phyloP scores from a whole-genome alignment of 2,329 filamentous ascomycete species.

The Nothomitra cinnamomea region DNA sequence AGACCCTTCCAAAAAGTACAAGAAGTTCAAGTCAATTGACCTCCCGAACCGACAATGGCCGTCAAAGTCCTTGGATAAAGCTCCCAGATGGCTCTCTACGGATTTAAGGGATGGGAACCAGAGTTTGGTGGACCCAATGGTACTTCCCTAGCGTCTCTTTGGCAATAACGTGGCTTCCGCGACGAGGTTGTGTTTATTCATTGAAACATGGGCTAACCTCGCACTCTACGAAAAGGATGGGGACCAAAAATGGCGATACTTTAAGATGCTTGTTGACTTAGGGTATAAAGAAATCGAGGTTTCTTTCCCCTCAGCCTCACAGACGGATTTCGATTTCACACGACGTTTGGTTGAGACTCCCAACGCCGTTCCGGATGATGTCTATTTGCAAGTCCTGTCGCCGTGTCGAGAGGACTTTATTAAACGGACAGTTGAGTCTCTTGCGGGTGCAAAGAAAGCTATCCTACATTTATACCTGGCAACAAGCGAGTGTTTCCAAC shows the following conservation, averaged over 20 bases:
- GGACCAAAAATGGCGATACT: slow-evolving; percentile 89
- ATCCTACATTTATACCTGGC: slow-evolving; percentile 93
- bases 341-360: slow-evolving; percentile 72
- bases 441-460: slow-evolving; percentile 81
- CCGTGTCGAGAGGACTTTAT: slow-evolving; percentile 89
- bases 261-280: slow-evolving; percentile 80
- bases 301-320: slow-evolving; percentile 84
- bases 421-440: slow-evolving; percentile 69
- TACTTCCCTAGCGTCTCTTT: slow-evolving; percentile 27
- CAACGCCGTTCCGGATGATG: slow-evolving; percentile 69
- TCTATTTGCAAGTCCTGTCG: slow-evolving; percentile 80
- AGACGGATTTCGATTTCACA: slow-evolving; percentile 94
- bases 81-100: slow-evolving; percentile 80
- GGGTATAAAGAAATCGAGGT: slow-evolving; percentile 98
- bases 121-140: slow-evolving; percentile 84
- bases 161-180: not conserved
- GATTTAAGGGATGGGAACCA: slow-evolving; percentile 89
- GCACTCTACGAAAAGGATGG: slow-evolving; percentile 46
- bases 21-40: slow-evolving; percentile 46
- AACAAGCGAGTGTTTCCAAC: slow-evolving; percentile 87
- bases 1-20: slow-evolving; percentile 64
- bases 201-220: not conserved
- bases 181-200: too few species aligned
- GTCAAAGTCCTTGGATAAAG: slow-evolving; percentile 61
- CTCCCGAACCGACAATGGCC: slow-evolving; percentile 70